Percentiles rank a stretch among this genome's conserved stretches.
phyloP scores from a whole-genome alignment of 768 basidiomycete species.

The Pisolithus albus region DNA sequence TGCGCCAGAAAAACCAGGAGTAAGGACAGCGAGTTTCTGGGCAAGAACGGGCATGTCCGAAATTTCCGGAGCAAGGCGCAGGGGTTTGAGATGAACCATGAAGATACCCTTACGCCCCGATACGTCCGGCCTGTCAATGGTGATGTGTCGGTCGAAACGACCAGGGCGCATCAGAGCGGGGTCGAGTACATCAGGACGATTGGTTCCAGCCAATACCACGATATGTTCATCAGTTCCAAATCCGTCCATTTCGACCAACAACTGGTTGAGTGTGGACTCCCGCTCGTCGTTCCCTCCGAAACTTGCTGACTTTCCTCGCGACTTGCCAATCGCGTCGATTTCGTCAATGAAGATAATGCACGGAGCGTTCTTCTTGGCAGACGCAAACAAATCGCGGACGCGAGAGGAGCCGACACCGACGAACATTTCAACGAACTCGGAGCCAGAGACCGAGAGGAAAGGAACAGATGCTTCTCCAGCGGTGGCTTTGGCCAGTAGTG shows the following conservation, averaged over 20 bases:
- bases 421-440: conserved; percentile 99
- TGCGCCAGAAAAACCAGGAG: conserved; percentile 97
- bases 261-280: conserved; percentile 94
- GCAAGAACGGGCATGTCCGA: conserved; percentile 53
- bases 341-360: conserved; percentile 99
- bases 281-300: conserved; percentile 97
- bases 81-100: conserved; percentile 81
- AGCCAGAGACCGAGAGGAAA: conserved; percentile 97
- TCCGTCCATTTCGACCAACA: conserved; percentile 99
- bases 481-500: conserved; percentile 94
- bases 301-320: conserved; percentile 68
- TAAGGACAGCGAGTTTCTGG: conserved; percentile 91
- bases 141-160: conserved; percentile 94
- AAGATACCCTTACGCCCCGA: conserved; percentile 92
- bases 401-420: conserved; percentile 98
- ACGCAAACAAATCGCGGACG: conserved; percentile 95
- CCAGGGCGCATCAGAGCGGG: conserved; percentile 94
- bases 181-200: conserved; percentile 94
- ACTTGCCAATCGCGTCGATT: conserved; percentile 98
- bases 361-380: conserved; percentile 95
- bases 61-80: conserved; percentile 57
- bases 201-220: conserved; percentile 94
- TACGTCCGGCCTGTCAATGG: conserved; percentile 92
- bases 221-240: conserved; percentile 97
- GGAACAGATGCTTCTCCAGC: conserved; percentile 97